Evolutionary conservation across 257 asterid genomes (phyloP), one percentile per base, ranked within the genome.

Genomic region (Lycium ferocissimum): DNA sequence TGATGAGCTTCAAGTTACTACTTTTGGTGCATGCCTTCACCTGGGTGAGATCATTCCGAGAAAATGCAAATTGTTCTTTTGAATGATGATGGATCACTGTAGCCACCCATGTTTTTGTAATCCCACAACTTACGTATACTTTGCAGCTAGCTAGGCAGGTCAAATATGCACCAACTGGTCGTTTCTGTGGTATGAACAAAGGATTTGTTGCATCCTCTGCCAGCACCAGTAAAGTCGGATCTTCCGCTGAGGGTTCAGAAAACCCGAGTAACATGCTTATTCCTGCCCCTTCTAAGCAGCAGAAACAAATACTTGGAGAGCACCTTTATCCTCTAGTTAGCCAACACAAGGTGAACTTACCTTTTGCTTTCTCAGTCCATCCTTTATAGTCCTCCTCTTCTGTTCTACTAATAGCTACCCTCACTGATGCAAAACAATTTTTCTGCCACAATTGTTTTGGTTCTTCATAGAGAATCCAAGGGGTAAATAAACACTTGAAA

Each of bases 291-390:
- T 94, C 93, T 8, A 93, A 91, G 87, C 84, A 89, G 87, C 97
- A 92, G 89, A 95, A 94, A 88, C 93, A 89, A 69, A 94, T 95
- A 54, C 87, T 95, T 10, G 97, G 98, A 78, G 97, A 92, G 85
- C 94, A 90, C 80, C 95, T 95, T 37, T 93, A 87, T 80, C 99
- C 97, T 4, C 97, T 94, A 6, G 97, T 95, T 88, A 87, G 87
- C 75, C 87, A 89, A n/a, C 94, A 84, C 78, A 89, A 93, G 97
- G 97, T 93, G 72, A 87, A 82, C 18, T 72, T 22, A 47, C 47
- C 73, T 80, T 17, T 58, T 37, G 35, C 17, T 26, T 61, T 81
- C 37, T 26, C 13, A 37, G 17, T 73, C 40, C 22, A 9, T 54
- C 35, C 78, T 73, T 54, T 70, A 17, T 35, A 33, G 3, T 45